Base-by-base conservation (phyloP, 2,329 filamentous ascomycete genomes). In the Tolypocladium ovalisporum region DNA sequence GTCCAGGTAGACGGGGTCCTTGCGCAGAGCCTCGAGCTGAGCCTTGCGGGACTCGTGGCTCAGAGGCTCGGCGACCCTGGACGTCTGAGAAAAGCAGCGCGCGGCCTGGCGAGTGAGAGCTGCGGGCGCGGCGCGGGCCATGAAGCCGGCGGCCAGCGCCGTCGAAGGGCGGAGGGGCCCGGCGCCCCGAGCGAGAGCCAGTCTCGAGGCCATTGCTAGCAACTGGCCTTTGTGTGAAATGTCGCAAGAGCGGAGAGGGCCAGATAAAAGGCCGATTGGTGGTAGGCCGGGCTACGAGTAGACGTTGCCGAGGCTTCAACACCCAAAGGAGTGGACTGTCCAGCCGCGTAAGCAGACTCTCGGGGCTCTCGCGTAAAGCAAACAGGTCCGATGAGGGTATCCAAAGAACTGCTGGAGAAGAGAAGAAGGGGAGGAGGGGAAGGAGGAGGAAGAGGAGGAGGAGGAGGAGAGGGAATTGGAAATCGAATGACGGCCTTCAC, bases 141-240 rank as follows among this genome's bases (percentile, higher is more conserved):
- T 19, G 55, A 56, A 53, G 57, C 52, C 56, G 44, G 35, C 55
- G 49, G 49, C 17, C 22, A 19, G 54, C 47, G 61, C 56, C 52
- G 60, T 39, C 34, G 60, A 64, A 17, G 62, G 55, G 44, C 62
- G 62, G 56, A 64, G 59, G 52, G 61, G 56, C 53, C 60, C 61
- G 42, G 59, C 61, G 49, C 61, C 63, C 53, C 65, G 64, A 29
- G 61, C 44, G 44, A 68, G 55, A 57, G 61, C 60, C 58, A 67
- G 60, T 60, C 65, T 61, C 51, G 64, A 67, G 52, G 66, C 65
- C 66, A 68, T 68, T 58, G 59, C 32, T 13, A 29, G 47, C 22
- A 37, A 15, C 32, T n/a, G n/a, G 42, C 10, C 22, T 17, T 34
- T 2, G 15, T 19, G 47, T 13, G 47, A 22, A 15, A 19, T 12